Base-by-base conservation (phyloP, 2,329 filamentous ascomycete genomes). In the Scolecobasidium constrictum region DNA sequence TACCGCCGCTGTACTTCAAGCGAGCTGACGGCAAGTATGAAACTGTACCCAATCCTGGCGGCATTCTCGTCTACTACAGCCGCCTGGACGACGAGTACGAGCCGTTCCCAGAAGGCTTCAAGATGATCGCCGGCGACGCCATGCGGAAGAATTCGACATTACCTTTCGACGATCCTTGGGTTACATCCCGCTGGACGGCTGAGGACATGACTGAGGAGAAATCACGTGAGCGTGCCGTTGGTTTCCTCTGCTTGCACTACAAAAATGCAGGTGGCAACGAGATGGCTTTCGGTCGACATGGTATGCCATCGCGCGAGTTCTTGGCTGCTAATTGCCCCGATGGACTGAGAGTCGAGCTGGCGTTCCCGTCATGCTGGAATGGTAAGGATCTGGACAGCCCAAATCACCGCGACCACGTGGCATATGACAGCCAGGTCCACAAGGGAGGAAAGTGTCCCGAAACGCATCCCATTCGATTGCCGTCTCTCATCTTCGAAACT, bases 241-340 rank as follows among this genome's bases (percentile, higher is more conserved):
- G 92, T 3, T 94, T 94, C 75, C 96, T 96, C 71, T 96, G 92
- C 64, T 66, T 98, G 47, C 81, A 96, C 74, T 95, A 95, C 58
- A 54, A 53, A 22, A 67, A 62, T 18, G 53, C 53, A 15, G n/a
- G n/a, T n/a, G 45, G 61, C 0, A 68, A 83, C 2, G 87, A 94
- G 60, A 72, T 73, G 2, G 83, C 87, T 12, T 72, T 94, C 26
- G 83, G 78, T 61, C 86, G 88, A 50, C 88, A 94, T 61, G 79
- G 76, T 57, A 55, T 95, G 52, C 88, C 90, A 0, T 74, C 81
- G 53, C 93, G 94, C 71, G 63, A 64, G 0, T 93, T 77, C 57
- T 70, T 94, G 26, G 87, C 95, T 56, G 72, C 71, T 43, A 79
- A 90, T 63, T 96, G 90, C 65, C 64, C 65, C n/a, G 73, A 93